Conservation (phyloP, 345 rosid genomes). For the Clausena lansium region DNA sequence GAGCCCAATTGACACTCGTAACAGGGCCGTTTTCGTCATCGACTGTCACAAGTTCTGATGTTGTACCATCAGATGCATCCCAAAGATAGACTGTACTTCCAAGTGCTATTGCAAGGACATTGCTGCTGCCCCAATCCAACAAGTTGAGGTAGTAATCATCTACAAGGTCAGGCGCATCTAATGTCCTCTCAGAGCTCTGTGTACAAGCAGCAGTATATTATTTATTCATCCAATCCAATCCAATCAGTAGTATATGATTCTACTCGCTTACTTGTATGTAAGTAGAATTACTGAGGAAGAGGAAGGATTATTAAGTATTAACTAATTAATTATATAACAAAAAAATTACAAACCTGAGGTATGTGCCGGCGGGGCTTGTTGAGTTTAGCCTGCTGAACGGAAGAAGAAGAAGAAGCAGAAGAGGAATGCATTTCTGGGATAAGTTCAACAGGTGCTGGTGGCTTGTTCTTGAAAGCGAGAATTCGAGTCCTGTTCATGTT, state of each 20-base stretch:
- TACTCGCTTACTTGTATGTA: no score
- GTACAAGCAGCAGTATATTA: not conserved
- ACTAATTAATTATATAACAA: no score
- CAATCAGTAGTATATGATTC: no score
- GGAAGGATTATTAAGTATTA: no score
- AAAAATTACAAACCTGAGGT: slow-evolving; percentile 34
- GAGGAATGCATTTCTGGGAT: slow-evolving; percentile 21
- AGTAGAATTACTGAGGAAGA: no score
- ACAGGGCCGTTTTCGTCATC: slow-evolving; percentile 44
- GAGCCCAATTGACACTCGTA: slow-evolving; percentile 59
- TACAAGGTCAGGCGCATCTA: slow-evolving; percentile 51
- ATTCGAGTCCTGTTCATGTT: slow-evolving; percentile 64
- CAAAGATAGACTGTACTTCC: slow-evolving; percentile 40
- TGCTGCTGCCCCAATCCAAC: slow-evolving; percentile 50
- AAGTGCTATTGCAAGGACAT: slow-evolving; percentile 43
- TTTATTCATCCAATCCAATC: no score
- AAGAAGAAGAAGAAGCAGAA: not conserved
- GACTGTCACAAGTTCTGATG: slow-evolving; percentile 50
- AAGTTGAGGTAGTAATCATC: slow-evolving; percentile 54
- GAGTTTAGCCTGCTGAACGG: slow-evolving; percentile 26
- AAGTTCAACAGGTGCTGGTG: slow-evolving; percentile 35
- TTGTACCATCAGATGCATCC: slow-evolving; percentile 48
- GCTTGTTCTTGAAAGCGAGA: slow-evolving; percentile 71
- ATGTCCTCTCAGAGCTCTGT: slow-evolving; percentile 36
- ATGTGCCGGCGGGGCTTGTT: slow-evolving; percentile 35